Conservation (phyloP, 2,329 filamentous ascomycete species). For the Epichloe sp. region DNA sequence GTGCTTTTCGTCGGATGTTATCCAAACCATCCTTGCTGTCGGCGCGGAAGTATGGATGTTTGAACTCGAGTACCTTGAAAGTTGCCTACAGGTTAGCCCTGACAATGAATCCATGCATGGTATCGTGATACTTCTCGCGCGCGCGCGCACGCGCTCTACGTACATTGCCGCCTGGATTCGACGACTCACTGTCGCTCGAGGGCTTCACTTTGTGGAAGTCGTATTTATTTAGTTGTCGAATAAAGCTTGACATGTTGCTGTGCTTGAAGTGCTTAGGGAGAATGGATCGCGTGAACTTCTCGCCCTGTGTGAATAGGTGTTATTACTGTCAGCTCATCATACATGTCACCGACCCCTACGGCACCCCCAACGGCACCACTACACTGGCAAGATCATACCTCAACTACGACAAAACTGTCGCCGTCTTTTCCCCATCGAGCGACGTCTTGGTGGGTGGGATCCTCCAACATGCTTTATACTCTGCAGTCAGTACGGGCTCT, state of each 20-base stretch:
- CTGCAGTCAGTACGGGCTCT: conserved; percentile 7
- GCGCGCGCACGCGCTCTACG: neutral
- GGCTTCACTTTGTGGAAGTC: conserved; percentile 92
- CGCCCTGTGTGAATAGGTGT: conserved; percentile 48
- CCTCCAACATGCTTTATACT: conserved; percentile 64
- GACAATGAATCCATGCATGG: neutral
- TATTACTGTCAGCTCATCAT: conserved; percentile 6
- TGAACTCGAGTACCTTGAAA: conserved; percentile 60
- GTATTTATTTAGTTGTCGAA: conserved; percentile 91
- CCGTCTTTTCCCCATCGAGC: conserved; percentile 93
- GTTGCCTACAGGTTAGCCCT: conserved; percentile 3
- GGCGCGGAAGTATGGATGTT: conserved; percentile 88
- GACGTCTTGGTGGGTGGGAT: conserved; percentile 80
- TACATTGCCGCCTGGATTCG: conserved; percentile 24
- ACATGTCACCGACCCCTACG: too few relatives aligned
- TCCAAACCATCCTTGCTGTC: conserved; percentile 95
- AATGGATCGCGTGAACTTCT: conserved; percentile 95
- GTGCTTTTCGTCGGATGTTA: conserved; percentile 91
- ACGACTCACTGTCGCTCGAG: conserved; percentile 22
- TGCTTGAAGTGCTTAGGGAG: conserved; percentile 98
- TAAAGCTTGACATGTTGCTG: conserved; percentile 95
- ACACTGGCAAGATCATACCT: conserved; percentile 40
- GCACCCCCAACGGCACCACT: too few relatives aligned
- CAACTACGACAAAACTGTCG: conserved; percentile 91
- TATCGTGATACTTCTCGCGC: conserved; percentile 5